Conservation (phyloP, 305 asterid species). For the Ilex paraguariensis region DNA sequence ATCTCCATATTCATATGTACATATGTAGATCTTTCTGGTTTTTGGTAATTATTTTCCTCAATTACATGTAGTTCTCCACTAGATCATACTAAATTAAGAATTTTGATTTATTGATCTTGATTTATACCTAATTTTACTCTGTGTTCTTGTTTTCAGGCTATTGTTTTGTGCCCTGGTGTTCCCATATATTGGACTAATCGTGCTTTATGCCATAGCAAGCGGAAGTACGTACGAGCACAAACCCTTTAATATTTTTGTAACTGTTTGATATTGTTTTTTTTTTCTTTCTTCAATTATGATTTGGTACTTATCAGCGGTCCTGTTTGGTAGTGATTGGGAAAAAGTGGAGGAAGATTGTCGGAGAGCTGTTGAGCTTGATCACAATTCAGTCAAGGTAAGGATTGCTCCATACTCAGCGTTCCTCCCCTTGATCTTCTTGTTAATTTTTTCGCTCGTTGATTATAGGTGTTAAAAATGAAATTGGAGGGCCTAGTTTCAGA, state of each 20-base stretch:
- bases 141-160: constrained; percentile 42
- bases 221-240: constrained; percentile 49
- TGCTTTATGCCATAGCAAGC: constrained; percentile 77
- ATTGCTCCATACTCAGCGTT: background rate
- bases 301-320: constrained; percentile 1
- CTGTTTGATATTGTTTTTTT: constrained; percentile 5
- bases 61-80: background rate
- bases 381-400: constrained; percentile 57
- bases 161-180: constrained; percentile 81
- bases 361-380: constrained; percentile 81
- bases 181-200: constrained; percentile 93
- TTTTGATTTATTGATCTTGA: background rate
- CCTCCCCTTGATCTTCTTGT: too few relatives aligned
- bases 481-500: too few relatives aligned
- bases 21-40: too few relatives aligned
- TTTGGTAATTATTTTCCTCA: background rate
- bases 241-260: constrained; percentile 11
- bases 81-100: too few relatives aligned
- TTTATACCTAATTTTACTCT: too few relatives aligned
- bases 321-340: constrained; percentile 58
- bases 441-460: too few relatives aligned
- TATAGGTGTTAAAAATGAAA: too few relatives aligned
- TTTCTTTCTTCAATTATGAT: background rate
- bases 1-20: background rate
- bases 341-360: constrained; percentile 89